These are phyloP conservation scores for Naganishia antarctica DNA, from an alignment of 768 basidiomycete species.

Conservation along the genomic window DNA sequence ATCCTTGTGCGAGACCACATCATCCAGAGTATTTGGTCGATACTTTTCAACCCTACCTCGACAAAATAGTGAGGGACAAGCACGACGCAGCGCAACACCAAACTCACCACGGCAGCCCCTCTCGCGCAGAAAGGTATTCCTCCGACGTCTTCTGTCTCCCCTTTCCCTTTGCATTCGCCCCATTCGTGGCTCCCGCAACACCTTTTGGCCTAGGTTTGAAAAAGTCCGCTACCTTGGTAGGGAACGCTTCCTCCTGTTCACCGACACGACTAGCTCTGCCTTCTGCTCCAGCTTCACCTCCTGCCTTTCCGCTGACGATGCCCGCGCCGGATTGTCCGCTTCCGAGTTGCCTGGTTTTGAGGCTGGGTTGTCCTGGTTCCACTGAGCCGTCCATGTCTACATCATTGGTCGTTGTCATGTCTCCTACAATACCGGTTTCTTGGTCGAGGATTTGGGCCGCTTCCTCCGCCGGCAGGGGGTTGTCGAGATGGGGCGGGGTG, in stretches of 20 bases:
- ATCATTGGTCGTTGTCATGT: conserved; percentile 2
- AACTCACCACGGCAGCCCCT: conserved; percentile 79
- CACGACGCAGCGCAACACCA: background rate
- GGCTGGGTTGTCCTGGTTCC: background rate
- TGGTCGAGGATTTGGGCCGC: background rate
- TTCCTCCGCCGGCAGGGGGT: conserved; percentile 3
- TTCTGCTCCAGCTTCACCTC: background rate
- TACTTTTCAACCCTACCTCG: conserved; percentile 90
- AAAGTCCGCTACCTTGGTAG: conserved; percentile 10
- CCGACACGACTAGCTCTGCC: background rate
- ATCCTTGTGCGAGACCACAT: conserved; percentile 94
- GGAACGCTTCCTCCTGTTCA: conserved; percentile 8
- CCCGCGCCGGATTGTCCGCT: conserved; percentile 12
- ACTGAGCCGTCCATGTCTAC: conserved; percentile 22
- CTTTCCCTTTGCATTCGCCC: conserved; percentile 30
- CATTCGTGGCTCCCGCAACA: conserved; percentile 4
- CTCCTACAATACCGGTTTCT: conserved; percentile 2
- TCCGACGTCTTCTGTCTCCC: conserved; percentile 19
- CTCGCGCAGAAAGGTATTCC: conserved; percentile 59
- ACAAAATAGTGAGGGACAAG: background rate
- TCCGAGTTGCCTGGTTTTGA: background rate
- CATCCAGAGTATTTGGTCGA: conserved; percentile 79
- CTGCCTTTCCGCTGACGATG: conserved; percentile 9
- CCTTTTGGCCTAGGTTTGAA: conserved; percentile 10
- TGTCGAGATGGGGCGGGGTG: conserved; percentile 17